Evolutionary conservation across 352 stramenopile genomes (phyloP).

Genomic region (Peronospora farinosa): DNA sequence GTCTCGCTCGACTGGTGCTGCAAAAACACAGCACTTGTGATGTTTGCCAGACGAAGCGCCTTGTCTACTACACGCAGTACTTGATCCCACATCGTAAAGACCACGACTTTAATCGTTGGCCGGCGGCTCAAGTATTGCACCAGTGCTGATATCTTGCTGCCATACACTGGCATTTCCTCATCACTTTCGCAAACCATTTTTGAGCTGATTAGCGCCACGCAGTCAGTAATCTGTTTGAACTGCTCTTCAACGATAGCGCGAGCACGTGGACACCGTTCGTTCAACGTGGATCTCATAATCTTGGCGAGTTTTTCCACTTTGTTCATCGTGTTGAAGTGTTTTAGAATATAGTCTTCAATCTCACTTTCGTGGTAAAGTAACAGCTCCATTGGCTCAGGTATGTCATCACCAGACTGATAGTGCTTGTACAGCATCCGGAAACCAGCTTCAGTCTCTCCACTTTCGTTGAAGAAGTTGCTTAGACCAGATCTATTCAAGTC

Average conservation of each 20-base stretch:
- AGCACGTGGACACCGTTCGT: slow-evolving; percentile 48
- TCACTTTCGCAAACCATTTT: slow-evolving; percentile 15
- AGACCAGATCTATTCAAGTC: slow-evolving; percentile 40
- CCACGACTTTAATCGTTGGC: slow-evolving; percentile 55
- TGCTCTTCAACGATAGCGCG: slow-evolving; percentile 44
- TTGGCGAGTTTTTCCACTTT: slow-evolving; percentile 37
- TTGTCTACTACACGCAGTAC: slow-evolving; percentile 57
- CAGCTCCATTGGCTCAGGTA: slow-evolving; percentile 51
- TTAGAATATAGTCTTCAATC: slow-evolving; percentile 66
- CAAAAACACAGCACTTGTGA: slow-evolving; percentile 67
- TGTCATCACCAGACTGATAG: slow-evolving; percentile 34
- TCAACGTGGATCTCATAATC: slow-evolving; percentile 56
- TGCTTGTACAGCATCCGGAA: slow-evolving; percentile 70
- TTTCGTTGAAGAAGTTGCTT: slow-evolving; percentile 39
- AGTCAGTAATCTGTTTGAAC: slow-evolving; percentile 44
- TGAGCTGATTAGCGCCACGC: slow-evolving; percentile 35
- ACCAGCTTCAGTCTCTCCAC: slow-evolving; percentile 42
- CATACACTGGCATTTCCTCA: slow-evolving; percentile 37
- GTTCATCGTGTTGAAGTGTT: slow-evolving; percentile 39
- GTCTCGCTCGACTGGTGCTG: slow-evolving; percentile 70
- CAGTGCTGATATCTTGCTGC: slow-evolving; percentile 68
- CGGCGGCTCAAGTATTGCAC: slow-evolving; percentile 57
- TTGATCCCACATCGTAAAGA: slow-evolving; percentile 82
- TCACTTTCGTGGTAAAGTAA: slow-evolving; percentile 54
- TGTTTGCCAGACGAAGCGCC: slow-evolving; percentile 45